A percentile compares a stretch with the other conserved stretches of the same genome.
phyloP scores from a whole-genome alignment of 1,139 yeast genomes.

The Kodamaea suecica region DNA sequence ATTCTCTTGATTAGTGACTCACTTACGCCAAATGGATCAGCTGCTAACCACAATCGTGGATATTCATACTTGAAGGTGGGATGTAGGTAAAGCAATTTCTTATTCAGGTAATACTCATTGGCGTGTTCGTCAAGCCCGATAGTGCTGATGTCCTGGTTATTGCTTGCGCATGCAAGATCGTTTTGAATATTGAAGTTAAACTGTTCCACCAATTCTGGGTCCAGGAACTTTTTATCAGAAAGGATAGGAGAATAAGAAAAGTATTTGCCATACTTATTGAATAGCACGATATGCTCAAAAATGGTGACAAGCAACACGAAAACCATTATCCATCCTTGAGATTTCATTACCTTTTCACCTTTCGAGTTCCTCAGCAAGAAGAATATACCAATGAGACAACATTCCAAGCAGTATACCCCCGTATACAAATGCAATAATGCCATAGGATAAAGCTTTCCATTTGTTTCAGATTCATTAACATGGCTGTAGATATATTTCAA shows the following conservation, averaged over 20 bases:
- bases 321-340: slow-evolving; percentile 48
- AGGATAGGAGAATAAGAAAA: slow-evolving; percentile 32
- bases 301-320: slow-evolving; percentile 36
- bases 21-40: slow-evolving; percentile 18
- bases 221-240: slow-evolving; percentile 9
- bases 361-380: slow-evolving; percentile 51
- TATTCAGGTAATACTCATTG: slow-evolving; percentile 12
- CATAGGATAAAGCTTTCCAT: slow-evolving; percentile 66
- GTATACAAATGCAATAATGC: slow-evolving; percentile 74
- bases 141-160: neutral
- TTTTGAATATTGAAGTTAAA: neutral
- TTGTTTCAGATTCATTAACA: slow-evolving; percentile 56
- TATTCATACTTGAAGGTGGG: slow-evolving; percentile 15
- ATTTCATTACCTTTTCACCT: slow-evolving; percentile 31
- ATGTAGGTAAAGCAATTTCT: slow-evolving; percentile 14
- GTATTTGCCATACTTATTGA: slow-evolving; percentile 27
- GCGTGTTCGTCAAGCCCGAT: slow-evolving; percentile 5
- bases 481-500: slow-evolving; percentile 53
- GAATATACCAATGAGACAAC: slow-evolving; percentile 73
- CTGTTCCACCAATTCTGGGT: slow-evolving; percentile 1
- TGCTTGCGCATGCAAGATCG: neutral
- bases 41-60: slow-evolving; percentile 18
- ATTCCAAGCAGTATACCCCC: slow-evolving; percentile 77
- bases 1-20: slow-evolving; percentile 10
- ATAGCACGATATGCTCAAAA: slow-evolving; percentile 32